phyloP scores from a whole-genome alignment of 225 moss, liverwort and hornwort genomes.

The Straminergon stramineum region DNA sequence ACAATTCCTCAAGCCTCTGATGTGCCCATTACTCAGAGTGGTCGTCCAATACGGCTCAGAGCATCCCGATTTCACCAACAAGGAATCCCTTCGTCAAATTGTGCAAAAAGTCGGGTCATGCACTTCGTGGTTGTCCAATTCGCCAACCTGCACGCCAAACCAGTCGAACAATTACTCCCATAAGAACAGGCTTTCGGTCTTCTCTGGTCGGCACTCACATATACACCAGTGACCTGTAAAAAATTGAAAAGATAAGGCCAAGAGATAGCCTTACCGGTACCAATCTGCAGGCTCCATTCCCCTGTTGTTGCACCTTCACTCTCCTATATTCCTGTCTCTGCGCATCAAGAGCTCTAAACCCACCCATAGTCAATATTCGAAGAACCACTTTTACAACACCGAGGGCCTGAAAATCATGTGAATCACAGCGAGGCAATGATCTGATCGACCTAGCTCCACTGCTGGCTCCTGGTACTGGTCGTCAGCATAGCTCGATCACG shows the following conservation, averaged over 20 bases:
- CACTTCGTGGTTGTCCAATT: background rate
- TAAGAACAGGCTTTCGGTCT: background rate
- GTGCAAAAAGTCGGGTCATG: background rate
- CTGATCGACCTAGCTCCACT: background rate
- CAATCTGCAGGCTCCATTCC: background rate
- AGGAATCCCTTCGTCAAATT: background rate
- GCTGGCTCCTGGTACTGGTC: background rate
- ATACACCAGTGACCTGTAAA: background rate
- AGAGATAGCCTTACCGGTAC: background rate
- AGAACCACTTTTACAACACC: background rate
- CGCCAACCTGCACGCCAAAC: background rate
- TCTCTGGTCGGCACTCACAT: background rate
- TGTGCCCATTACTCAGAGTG: background rate
- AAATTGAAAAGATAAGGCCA: background rate
- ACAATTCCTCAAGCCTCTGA: background rate
- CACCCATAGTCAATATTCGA: background rate
- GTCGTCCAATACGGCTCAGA: background rate
- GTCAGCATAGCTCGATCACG: background rate
- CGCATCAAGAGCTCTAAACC: background rate
- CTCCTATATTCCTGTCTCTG: background rate
- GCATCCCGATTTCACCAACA: background rate
- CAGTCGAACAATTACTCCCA: background rate
- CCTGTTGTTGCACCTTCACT: background rate
- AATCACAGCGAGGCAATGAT: background rate
- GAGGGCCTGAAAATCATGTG: background rate